A percentile compares a stretch with the other conserved stretches of the same genome.
These are phyloP conservation scores for Xylariales sp. DNA, from an alignment of 2,329 filamentous ascomycete species.

Conservation along the genomic window DNA sequence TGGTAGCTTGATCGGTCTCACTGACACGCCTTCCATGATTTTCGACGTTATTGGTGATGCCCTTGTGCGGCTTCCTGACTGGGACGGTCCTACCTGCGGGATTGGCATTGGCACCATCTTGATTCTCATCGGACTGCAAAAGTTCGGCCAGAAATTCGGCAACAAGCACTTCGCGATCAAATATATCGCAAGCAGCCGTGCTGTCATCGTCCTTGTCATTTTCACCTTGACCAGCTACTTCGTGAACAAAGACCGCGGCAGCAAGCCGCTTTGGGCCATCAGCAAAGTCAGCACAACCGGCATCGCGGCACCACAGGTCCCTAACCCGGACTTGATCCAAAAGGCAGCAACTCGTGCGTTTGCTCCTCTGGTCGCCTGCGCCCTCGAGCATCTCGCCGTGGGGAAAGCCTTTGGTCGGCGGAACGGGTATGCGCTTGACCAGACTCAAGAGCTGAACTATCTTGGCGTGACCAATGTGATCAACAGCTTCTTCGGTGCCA, in stretches of 20 bases:
- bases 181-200: slow-evolving; percentile 55
- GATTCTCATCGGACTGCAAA: slow-evolving; percentile 51
- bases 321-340: slow-evolving; percentile 41
- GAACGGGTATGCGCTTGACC: slow-evolving; percentile 59
- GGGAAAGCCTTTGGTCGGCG: slow-evolving; percentile 58
- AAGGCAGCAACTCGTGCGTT: slow-evolving; percentile 51
- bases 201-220: slow-evolving; percentile 55
- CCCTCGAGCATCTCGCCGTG: slow-evolving; percentile 61
- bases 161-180: slow-evolving; percentile 53
- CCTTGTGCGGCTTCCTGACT: slow-evolving; percentile 50
- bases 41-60: slow-evolving; percentile 56
- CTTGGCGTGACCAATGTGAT: slow-evolving; percentile 58
- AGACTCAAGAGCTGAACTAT: slow-evolving; percentile 62
- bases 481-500: slow-evolving; percentile 60
- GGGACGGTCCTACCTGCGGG: slow-evolving; percentile 53
- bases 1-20: slow-evolving; percentile 53
- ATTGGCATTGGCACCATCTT: slow-evolving; percentile 55
- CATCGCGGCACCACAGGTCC: slow-evolving; percentile 45
- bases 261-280: slow-evolving; percentile 51
- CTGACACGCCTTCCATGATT: slow-evolving; percentile 43
- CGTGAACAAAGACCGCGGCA: slow-evolving; percentile 49
- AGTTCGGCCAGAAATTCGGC: slow-evolving; percentile 55
- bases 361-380: slow-evolving; percentile 56
- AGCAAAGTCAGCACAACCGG: slow-evolving; percentile 53
- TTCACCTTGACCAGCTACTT: slow-evolving; percentile 61